phyloP scores from a whole-genome alignment of 2,329 filamentous ascomycete genomes.

The Fusarium liriodendri region DNA sequence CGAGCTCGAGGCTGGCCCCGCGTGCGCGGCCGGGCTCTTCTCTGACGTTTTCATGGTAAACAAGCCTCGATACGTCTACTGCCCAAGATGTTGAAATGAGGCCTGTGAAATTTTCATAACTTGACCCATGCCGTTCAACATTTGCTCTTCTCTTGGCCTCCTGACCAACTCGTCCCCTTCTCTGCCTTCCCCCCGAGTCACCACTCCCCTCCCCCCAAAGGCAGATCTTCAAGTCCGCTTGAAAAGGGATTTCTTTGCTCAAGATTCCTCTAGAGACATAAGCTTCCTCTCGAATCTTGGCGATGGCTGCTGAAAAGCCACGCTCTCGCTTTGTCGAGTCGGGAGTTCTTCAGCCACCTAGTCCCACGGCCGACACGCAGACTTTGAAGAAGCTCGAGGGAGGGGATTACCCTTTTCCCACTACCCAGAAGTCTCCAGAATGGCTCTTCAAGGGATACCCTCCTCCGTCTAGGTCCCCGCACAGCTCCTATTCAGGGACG shows the following conservation, averaged over 20 bases:
- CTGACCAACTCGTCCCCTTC: slow-evolving; percentile 16
- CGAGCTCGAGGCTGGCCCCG: neutral
- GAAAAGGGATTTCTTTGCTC: neutral
- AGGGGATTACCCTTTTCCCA: slow-evolving; percentile 4
- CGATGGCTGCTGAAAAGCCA: slow-evolving; percentile 34
- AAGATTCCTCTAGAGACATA: neutral
- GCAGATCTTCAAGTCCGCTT: slow-evolving; percentile 18
- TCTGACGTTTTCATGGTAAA: slow-evolving; percentile 10
- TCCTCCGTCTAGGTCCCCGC: slow-evolving; percentile 28
- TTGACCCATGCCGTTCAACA: slow-evolving; percentile 17
- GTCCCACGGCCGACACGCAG: slow-evolving; percentile 29
- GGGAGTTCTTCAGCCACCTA: slow-evolving; percentile 27
- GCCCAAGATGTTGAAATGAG: slow-evolving; percentile 10
- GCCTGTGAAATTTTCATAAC: slow-evolving; percentile 33
- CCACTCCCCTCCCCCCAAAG: neutral
- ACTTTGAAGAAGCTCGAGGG: slow-evolving; percentile 34
- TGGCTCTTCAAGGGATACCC: slow-evolving; percentile 6
- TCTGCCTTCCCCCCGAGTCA: neutral
- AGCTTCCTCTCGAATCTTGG: neutral
- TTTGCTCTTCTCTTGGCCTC: slow-evolving; percentile 2
- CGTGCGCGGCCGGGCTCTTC: neutral
- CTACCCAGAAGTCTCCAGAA: slow-evolving; percentile 7
- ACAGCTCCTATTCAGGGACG: slow-evolving; percentile 38
- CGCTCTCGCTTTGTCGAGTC: slow-evolving; percentile 38
- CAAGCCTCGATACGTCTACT: neutral